Base-by-base conservation (phyloP, 208 protist genomes). In the Wallacemonas collosoma region DNA sequence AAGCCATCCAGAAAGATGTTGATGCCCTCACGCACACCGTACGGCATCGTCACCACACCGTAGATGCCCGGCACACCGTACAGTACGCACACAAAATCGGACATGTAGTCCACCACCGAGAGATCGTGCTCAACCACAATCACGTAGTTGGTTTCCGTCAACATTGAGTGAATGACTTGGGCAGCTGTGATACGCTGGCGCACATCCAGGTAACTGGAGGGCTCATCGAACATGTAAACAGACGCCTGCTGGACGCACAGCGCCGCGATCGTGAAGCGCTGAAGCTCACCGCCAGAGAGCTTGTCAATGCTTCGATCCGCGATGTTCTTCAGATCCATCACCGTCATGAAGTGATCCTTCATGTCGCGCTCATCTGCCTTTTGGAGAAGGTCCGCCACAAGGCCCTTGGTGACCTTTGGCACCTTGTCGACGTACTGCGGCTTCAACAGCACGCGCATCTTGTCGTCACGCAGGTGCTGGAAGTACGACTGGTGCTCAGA, bases 211-310 rank as follows among this genome's bases (percentile, higher is more conserved):
- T 99, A 99, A 66, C 95, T 99, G 45, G 98, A 99, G 70, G 99
- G 99, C 87, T 99, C 99, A 86, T 99, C 99, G 79, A 99, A 99
- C 98, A 99, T 99, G 87, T 99, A 99, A 48, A 99, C 93, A 41
- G 97, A 78, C 17, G 97, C 95, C 54, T 95, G 77, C 67, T 90
- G 89, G 17, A 95, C 86, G 79, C 91, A 96, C 26, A 98, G 82
- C 43, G 97, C 88, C 35, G 85, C 98, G 80, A 99, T 99, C n/a
- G 99, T 98, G 83, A 99, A 99, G 66, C 99, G 95, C 93, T 99
- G 99, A 47, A 99, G 93, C 87, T 99, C 99, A 79, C 99, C 99
- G 84, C 99, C 99, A 48, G 99, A 99, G 11, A 99, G 90, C 26
- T 98, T 90, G 44, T 93, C 86, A 15, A 99, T 79, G 12, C 91